Conservation (phyloP, 2,329 filamentous ascomycete species). For the Diaporthe sp. region DNA sequence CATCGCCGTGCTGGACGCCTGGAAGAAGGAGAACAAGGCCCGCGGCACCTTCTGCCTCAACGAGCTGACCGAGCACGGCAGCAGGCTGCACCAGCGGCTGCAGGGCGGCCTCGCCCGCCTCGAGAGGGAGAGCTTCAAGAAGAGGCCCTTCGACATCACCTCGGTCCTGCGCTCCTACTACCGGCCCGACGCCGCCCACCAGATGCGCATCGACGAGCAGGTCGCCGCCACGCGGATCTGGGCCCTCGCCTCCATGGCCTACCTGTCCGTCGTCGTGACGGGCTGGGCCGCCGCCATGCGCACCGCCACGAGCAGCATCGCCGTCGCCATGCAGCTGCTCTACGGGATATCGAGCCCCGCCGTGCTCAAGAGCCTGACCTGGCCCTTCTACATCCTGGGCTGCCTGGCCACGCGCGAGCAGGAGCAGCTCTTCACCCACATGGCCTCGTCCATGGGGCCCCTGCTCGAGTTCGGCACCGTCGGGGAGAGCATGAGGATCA, state of each 20-base stretch:
- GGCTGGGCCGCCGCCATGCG: conserved; percentile 45
- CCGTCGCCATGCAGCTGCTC: conserved; percentile 44
- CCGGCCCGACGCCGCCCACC: conserved; percentile 29
- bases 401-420: conserved; percentile 46
- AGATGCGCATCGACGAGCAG: conserved; percentile 40
- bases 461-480: conserved; percentile 48
- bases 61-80: conserved; percentile 37
- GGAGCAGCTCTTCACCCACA: conserved; percentile 45
- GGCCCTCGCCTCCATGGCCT: conserved; percentile 48
- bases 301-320: conserved; percentile 44
- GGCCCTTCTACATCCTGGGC: conserved; percentile 49
- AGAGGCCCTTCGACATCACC: conserved; percentile 41
- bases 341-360: conserved; percentile 43
- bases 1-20: conserved; percentile 64
- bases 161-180: conserved; percentile 38
- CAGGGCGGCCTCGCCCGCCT: conserved; percentile 39
- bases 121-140: conserved; percentile 42
- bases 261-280: conserved; percentile 46
- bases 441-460: conserved; percentile 45
- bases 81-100: conserved; percentile 43
- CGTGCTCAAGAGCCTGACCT: conserved; percentile 47
- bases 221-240: conserved; percentile 47
- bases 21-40: conserved; percentile 62
- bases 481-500: conserved; percentile 45
- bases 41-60: conserved; percentile 57